phyloP scores from a whole-genome alignment of 345 rosid genomes.

The Erysimum cheiranthoides region DNA sequence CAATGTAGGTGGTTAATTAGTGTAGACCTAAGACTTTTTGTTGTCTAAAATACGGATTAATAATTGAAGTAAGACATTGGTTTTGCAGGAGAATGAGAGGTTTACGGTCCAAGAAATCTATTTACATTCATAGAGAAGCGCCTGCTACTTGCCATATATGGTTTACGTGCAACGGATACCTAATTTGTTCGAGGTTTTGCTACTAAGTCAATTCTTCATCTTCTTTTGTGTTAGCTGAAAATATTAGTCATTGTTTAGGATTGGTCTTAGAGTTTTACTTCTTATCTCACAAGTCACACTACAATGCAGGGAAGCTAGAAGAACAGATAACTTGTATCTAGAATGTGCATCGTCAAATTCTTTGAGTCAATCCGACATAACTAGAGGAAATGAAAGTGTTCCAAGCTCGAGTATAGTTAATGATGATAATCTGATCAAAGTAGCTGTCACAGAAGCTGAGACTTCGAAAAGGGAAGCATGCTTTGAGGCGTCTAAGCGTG shows the following conservation, averaged over 20 bases:
- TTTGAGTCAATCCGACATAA: conserved; percentile 4
- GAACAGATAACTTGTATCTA: not conserved
- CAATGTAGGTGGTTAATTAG: conserved; percentile 49
- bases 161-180: conserved; percentile 71
- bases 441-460: conserved; percentile 59
- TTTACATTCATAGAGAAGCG: conserved; percentile 55
- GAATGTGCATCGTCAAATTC: conserved; percentile 27
- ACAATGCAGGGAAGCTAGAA: conserved; percentile 30
- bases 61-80: not conserved
- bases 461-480: conserved; percentile 56
- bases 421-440: conserved; percentile 49
- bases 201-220: not conserved
- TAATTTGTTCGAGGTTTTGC: conserved; percentile 60
- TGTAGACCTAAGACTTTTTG: not conserved
- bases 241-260: not conserved
- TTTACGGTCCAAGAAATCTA: conserved; percentile 75
- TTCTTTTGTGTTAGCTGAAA: not conserved
- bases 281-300: conserved; percentile 15
- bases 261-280: conserved; percentile 6
- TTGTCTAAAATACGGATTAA: not conserved
- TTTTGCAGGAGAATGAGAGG: conserved; percentile 66
- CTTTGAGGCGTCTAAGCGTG: conserved; percentile 58
- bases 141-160: conserved; percentile 69
- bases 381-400: conserved; percentile 4
- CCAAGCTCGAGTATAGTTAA: conserved; percentile 13